These are phyloP conservation scores for Schwanniomyces pseudopolymorphus DNA, from an alignment of 805 yeast species.

Conservation along the genomic window DNA sequence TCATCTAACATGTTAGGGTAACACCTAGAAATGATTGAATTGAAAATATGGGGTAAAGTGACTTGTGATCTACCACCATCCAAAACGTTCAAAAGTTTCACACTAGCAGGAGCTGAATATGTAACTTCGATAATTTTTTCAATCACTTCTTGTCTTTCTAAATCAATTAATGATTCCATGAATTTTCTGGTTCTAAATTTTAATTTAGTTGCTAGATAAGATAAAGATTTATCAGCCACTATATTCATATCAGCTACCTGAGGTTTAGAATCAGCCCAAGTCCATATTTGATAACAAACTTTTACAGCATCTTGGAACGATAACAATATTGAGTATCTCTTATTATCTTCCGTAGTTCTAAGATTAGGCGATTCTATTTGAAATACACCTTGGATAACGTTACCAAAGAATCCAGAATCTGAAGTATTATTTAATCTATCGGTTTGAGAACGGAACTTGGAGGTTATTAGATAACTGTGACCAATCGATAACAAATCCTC, in stretches of 20 bases:
- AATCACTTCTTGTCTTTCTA: constrained; percentile 73
- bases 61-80: constrained; percentile 82
- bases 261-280: constrained; percentile 53
- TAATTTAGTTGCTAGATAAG: constrained; percentile 51
- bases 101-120: constrained; percentile 16
- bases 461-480: constrained; percentile 52
- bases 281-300: constrained; percentile 66
- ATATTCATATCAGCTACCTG: not conserved
- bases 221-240: constrained; percentile 26
- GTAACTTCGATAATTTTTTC: constrained; percentile 58
- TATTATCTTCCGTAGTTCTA: constrained; percentile 50
- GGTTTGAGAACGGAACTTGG: constrained; percentile 17
- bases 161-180: constrained; percentile 58
- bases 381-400: constrained; percentile 76
- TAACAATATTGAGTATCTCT: constrained; percentile 55
- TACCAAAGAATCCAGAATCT: constrained; percentile 59
- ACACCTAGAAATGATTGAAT: constrained; percentile 51
- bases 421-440: constrained; percentile 11
- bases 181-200: constrained; percentile 69
- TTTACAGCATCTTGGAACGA: constrained; percentile 62
- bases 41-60: constrained; percentile 67
- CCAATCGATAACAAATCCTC: constrained; percentile 63
- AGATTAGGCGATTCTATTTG: constrained; percentile 64
- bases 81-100: constrained; percentile 69
- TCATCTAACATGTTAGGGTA: constrained; percentile 30